A percentile compares a stretch with the other conserved stretches of the same genome.
These are phyloP conservation scores for Pythium guiyangense DNA, from an alignment of 352 stramenopile genomes.

Conservation along the genomic window DNA sequence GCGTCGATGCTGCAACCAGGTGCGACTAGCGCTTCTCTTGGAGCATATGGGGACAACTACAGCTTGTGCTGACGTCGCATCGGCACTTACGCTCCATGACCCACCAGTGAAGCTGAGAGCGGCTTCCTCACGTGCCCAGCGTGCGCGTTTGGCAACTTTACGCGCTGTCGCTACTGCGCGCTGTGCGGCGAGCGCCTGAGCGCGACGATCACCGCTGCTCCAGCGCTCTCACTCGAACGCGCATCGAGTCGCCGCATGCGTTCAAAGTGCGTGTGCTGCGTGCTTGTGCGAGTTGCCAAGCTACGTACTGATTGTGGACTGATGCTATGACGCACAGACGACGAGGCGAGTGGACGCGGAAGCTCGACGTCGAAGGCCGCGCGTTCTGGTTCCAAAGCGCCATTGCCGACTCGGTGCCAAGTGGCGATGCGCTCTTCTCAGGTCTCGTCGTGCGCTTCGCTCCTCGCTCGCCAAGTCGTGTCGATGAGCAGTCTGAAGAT, in stretches of 20 bases:
- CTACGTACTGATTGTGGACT: too few species aligned
- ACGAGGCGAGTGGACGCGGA: conserved; percentile 5
- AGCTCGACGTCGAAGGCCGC: too few species aligned
- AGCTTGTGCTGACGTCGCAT: background rate
- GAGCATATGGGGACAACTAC: too few species aligned
- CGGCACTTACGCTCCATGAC: too few species aligned
- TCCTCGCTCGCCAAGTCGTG: background rate
- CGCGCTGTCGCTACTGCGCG: conserved; percentile 4
- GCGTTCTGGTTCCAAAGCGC: conserved; percentile 8
- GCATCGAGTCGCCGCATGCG: background rate
- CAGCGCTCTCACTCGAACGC: background rate
- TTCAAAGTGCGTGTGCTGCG: background rate
- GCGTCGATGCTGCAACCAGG: conserved; percentile 4
- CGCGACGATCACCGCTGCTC: conserved; percentile 2
- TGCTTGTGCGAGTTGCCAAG: too few species aligned
- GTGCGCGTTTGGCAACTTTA: conserved; percentile 6
- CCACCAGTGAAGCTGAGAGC: conserved; percentile 4
- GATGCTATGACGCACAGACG: background rate
- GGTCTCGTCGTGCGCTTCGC: conserved; percentile 4
- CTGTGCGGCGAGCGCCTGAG: conserved; percentile 6
- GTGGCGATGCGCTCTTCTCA: background rate
- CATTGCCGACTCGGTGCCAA: background rate
- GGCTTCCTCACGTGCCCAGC: conserved; percentile 1
- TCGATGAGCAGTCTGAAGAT: background rate
- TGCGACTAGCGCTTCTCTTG: too few species aligned